A percentile compares a stretch with the other conserved stretches of the same genome.
Evolutionary conservation across 208 protist species (phyloP).

Genomic region (Naegleria lovaniensis): DNA sequence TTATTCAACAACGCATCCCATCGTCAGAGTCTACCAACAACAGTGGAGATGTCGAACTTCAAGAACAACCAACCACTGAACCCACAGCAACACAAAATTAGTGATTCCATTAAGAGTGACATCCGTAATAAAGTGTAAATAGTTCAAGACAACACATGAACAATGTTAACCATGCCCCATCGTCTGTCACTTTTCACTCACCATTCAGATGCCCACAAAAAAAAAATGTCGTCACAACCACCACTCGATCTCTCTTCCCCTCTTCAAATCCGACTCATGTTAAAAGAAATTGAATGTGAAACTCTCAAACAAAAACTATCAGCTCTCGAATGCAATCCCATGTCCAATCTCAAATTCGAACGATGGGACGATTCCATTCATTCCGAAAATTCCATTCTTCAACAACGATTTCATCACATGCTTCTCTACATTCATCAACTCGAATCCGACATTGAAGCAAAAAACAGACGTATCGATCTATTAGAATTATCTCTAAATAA

Average conservation of each 20-base stretch:
- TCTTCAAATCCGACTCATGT: background rate
- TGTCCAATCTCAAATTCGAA: background rate
- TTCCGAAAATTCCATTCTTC: background rate
- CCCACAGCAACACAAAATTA: no score
- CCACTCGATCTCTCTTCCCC: background rate
- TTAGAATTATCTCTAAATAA: background rate
- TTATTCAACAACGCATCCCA: background rate
- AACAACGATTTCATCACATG: background rate
- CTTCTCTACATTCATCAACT: background rate
- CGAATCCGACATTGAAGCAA: background rate
- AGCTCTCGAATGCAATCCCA: background rate
- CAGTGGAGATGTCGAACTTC: no score
- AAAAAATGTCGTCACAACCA: background rate
- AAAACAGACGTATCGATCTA: background rate
- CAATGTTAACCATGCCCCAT: no score
- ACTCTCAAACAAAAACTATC: background rate
- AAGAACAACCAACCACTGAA: no score
- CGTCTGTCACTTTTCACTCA: background rate
- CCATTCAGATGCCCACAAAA: background rate
- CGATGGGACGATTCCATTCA: background rate
- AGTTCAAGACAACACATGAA: no score
- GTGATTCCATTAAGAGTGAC: no score
- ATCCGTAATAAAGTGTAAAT: no score
- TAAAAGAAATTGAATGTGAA: slow-evolving; percentile 10
- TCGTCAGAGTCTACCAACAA: no score